These are phyloP conservation scores for Fusarium sambucinum DNA, from an alignment of 2,329 filamentous ascomycete genomes.

Conservation along the genomic window DNA sequence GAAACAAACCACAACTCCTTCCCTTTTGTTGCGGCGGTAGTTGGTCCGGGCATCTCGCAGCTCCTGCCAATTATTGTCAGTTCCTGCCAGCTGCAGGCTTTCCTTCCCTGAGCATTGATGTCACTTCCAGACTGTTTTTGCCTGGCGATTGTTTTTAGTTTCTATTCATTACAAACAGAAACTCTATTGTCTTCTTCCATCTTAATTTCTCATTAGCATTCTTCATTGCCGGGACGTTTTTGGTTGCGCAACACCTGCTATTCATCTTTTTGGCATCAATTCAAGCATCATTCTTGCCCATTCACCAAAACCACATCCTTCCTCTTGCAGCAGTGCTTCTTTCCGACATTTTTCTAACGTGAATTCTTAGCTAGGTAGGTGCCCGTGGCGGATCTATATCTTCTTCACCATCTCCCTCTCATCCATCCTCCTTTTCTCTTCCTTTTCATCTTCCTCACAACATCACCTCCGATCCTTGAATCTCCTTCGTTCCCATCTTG, in stretches of 20 bases:
- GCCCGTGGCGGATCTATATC: constrained; percentile 6
- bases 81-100: constrained; percentile 7
- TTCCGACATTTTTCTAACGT: constrained; percentile 35
- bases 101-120: background rate
- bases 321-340: constrained; percentile 30
- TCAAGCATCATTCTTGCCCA: constrained; percentile 44
- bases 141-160: background rate
- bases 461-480: constrained; percentile 60
- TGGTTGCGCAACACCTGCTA: constrained; percentile 14
- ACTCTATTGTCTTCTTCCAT: constrained; percentile 26
- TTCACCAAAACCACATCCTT: constrained; percentile 25
- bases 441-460: constrained; percentile 53
- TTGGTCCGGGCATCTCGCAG: background rate
- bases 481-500: constrained; percentile 62
- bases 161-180: constrained; percentile 9
- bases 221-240: constrained; percentile 14
- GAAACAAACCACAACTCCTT: background rate
- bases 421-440: constrained; percentile 23
- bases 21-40: background rate
- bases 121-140: background rate
- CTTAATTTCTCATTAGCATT: constrained; percentile 13
- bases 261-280: constrained; percentile 28
- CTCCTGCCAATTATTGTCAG: constrained; percentile 20
- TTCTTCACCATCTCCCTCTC: background rate
- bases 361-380: constrained; percentile 45